Evolutionary conservation across 1,139 yeast species (phyloP).

Genomic region (Groenewaldozyma sp.): DNA sequence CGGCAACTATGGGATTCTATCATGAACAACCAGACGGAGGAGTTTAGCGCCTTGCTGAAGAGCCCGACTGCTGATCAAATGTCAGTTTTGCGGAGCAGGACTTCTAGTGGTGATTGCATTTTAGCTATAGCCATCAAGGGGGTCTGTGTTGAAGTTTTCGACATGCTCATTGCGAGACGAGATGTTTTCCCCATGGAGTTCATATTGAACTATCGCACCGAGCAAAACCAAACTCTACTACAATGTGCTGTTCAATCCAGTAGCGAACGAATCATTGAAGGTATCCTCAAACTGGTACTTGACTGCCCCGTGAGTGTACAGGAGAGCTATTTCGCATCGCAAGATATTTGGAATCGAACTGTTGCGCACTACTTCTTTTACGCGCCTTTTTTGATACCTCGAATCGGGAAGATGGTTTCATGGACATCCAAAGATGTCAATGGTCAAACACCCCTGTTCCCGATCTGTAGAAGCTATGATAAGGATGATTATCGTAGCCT

Average conservation of each 20-base stretch:
- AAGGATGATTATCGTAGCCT: conserved; percentile 52
- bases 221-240: conserved; percentile 46
- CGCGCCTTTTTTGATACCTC: conserved; percentile 42
- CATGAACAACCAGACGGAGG: conserved; percentile 4
- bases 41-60: conserved; percentile 3
- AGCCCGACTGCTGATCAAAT: conserved; percentile 6
- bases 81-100: conserved; percentile 44
- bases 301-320: conserved; percentile 42
- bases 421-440: conserved; percentile 65
- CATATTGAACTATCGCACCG: conserved; percentile 52
- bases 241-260: conserved; percentile 53
- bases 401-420: conserved; percentile 49
- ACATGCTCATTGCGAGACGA: conserved; percentile 30
- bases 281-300: conserved; percentile 40
- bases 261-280: conserved; percentile 39
- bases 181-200: conserved; percentile 56
- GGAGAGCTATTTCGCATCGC: conserved; percentile 39
- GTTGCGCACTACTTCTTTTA: conserved; percentile 71
- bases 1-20: conserved; percentile 42
- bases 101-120: conserved; percentile 59
- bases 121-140: conserved; percentile 25
- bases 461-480: conserved; percentile 74
- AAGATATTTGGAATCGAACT: conserved; percentile 46
- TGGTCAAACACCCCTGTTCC: conserved; percentile 73
- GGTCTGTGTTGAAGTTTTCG: conserved; percentile 31